phyloP scores from a whole-genome alignment of 441 rosid species.

The Croton laevigatus region DNA sequence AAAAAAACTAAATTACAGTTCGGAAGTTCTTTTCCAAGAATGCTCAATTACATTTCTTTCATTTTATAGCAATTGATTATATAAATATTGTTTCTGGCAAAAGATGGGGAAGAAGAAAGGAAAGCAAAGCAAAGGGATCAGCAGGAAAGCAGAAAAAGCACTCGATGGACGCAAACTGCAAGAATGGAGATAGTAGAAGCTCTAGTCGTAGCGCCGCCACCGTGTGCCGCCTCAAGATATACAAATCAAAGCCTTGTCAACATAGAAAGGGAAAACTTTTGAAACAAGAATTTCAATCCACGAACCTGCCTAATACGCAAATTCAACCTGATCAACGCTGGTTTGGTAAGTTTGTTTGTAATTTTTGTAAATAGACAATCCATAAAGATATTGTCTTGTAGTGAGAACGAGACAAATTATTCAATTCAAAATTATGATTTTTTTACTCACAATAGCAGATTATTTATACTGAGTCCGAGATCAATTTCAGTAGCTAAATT shows the following conservation, averaged over 20 bases:
- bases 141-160: slow-evolving; percentile 94
- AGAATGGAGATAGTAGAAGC: slow-evolving; percentile 42
- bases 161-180: slow-evolving; percentile 73
- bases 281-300: slow-evolving; percentile 70
- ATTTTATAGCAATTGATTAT: too few relatives aligned
- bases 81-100: too few relatives aligned
- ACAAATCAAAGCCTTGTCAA: slow-evolving; percentile 56
- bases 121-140: slow-evolving; percentile 60
- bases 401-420: too few relatives aligned
- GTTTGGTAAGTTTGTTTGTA: slow-evolving; percentile 56
- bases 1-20: too few relatives aligned
- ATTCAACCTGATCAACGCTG: slow-evolving; percentile 87
- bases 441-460: too few relatives aligned
- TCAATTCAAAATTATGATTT: too few relatives aligned
- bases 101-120: slow-evolving; percentile 59
- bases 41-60: too few relatives aligned
- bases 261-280: slow-evolving; percentile 50
- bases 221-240: slow-evolving; percentile 88
- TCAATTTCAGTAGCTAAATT: too few relatives aligned
- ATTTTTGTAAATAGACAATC: too few relatives aligned
- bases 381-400: too few relatives aligned
- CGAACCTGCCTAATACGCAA: slow-evolving; percentile 69
- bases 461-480: too few relatives aligned
- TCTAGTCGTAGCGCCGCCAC: slow-evolving; percentile 50
- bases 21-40: too few relatives aligned